These are phyloP conservation scores for Phytophthora pluvialis DNA, from an alignment of 352 stramenopile genomes.

Conservation along the genomic window DNA sequence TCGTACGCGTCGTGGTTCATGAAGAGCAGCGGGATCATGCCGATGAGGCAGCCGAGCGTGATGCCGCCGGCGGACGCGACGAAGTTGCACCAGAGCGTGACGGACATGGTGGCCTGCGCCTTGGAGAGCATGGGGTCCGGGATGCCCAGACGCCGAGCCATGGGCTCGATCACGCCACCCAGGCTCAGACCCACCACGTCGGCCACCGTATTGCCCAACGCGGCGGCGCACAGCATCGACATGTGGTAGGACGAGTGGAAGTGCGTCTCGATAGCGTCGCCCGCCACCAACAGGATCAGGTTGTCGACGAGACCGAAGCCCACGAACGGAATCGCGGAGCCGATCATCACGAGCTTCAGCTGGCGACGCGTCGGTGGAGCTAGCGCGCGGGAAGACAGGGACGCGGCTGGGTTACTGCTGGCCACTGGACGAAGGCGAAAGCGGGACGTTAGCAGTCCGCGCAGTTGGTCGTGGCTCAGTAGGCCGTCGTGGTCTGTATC, in stretches of 20 bases:
- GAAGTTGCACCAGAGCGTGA: slow-evolving; percentile 82
- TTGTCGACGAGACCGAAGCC: slow-evolving; percentile 90
- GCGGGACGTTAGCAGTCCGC: slow-evolving; percentile 64
- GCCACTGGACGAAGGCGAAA: slow-evolving; percentile 66
- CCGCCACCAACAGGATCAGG: slow-evolving; percentile 87
- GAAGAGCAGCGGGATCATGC: slow-evolving; percentile 92
- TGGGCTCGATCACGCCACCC: slow-evolving; percentile 90
- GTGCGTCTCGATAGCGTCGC: slow-evolving; percentile 95
- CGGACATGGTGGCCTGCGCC: slow-evolving; percentile 74
- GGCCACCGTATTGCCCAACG: slow-evolving; percentile 94
- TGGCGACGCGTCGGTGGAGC: slow-evolving; percentile 62
- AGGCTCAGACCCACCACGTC: slow-evolving; percentile 94
- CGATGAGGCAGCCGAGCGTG: slow-evolving; percentile 88
- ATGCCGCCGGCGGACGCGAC: slow-evolving; percentile 84
- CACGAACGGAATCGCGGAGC: slow-evolving; percentile 81
- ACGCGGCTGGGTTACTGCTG: slow-evolving; percentile 44
- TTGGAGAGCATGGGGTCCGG: slow-evolving; percentile 78
- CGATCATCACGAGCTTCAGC: slow-evolving; percentile 80
- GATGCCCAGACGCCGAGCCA: slow-evolving; percentile 71
- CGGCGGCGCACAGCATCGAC: slow-evolving; percentile 95
- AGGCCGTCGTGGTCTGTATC: slow-evolving; percentile 76
- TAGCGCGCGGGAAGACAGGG: slow-evolving; percentile 31
- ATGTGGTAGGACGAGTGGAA: slow-evolving; percentile 95
- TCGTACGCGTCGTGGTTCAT: slow-evolving; percentile 81
- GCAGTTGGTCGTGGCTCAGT: slow-evolving; percentile 72